Evolutionary conservation across 106 monocot species (phyloP).

Genomic region (Agapanthus africanus): DNA sequence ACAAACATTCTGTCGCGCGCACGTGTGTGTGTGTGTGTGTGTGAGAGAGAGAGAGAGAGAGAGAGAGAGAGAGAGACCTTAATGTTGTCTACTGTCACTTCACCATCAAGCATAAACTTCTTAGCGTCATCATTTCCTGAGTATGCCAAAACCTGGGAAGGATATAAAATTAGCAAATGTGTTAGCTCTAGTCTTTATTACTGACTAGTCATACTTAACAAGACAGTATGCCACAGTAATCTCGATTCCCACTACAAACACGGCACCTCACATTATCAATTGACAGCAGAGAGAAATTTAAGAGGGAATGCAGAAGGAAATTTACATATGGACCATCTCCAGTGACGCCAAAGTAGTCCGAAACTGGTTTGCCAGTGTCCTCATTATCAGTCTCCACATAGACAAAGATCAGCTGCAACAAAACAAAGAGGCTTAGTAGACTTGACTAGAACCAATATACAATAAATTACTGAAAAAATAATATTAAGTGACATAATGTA

Average conservation of each 20-base stretch:
- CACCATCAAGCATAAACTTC: constrained; percentile 73
- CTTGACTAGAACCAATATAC: constrained; percentile 14
- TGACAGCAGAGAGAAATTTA: not conserved
- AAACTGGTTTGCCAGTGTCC: constrained; percentile 76
- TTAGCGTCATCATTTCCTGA: constrained; percentile 81
- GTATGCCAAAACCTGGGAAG: constrained; percentile 69
- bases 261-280: not conserved
- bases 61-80: constrained; percentile 39
- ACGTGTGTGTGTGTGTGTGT: no score
- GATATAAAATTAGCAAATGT: not conserved
- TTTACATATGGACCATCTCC: constrained; percentile 71
- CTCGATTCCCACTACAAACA: not conserved
- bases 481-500: no score
- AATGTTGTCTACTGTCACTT: constrained; percentile 48
- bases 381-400: constrained; percentile 80
- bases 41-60: no score
- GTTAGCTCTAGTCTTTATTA: not conserved
- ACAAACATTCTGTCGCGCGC: no score
- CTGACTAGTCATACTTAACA: no score
- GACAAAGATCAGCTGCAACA: constrained; percentile 73
- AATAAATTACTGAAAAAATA: no score
- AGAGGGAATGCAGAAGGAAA: not conserved
- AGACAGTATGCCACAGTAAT: not conserved
- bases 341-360: constrained; percentile 81
- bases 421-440: not conserved